Conservation (phyloP, 495 filamentous ascomycete genomes). For the Penicillium daleae region DNA sequence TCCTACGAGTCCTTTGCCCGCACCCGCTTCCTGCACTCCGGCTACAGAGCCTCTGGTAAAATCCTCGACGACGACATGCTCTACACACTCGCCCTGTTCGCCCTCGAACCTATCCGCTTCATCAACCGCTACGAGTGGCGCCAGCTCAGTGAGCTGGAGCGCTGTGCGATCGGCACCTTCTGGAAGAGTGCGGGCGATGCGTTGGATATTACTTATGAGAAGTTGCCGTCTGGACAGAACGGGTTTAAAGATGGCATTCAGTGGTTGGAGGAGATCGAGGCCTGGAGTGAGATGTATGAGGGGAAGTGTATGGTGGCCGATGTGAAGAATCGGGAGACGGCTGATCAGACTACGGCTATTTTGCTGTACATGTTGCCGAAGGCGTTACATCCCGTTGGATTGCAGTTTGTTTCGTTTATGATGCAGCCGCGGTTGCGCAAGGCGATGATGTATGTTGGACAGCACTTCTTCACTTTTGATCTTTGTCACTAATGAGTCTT, state of each 20-base stretch:
- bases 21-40: slow-evolving; percentile 67
- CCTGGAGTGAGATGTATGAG: slow-evolving; percentile 65
- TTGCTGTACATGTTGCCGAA: slow-evolving; percentile 62
- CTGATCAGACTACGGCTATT: slow-evolving; percentile 59
- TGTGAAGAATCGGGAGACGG: slow-evolving; percentile 53
- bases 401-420: slow-evolving; percentile 57
- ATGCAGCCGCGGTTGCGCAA: slow-evolving; percentile 66
- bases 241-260: slow-evolving; percentile 65
- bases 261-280: slow-evolving; percentile 63
- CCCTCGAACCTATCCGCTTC: slow-evolving; percentile 61
- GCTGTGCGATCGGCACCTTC: slow-evolving; percentile 66
- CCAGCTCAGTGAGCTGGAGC: slow-evolving; percentile 60
- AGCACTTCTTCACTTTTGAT: too few relatives aligned
- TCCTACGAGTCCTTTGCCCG: slow-evolving; percentile 58
- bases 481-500: background rate
- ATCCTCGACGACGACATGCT: slow-evolving; percentile 69
- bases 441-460: slow-evolving; percentile 63
- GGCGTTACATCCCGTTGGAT: slow-evolving; percentile 49
- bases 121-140: slow-evolving; percentile 67
- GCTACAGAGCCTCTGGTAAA: slow-evolving; percentile 60
- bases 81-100: slow-evolving; percentile 68
- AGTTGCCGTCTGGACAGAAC: slow-evolving; percentile 38
- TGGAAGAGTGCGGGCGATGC: slow-evolving; percentile 68
- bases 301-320: slow-evolving; percentile 59
- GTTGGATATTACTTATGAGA: slow-evolving; percentile 59